phyloP scores from a whole-genome alignment of 345 rosid species.

The Dovyalis caffra region DNA sequence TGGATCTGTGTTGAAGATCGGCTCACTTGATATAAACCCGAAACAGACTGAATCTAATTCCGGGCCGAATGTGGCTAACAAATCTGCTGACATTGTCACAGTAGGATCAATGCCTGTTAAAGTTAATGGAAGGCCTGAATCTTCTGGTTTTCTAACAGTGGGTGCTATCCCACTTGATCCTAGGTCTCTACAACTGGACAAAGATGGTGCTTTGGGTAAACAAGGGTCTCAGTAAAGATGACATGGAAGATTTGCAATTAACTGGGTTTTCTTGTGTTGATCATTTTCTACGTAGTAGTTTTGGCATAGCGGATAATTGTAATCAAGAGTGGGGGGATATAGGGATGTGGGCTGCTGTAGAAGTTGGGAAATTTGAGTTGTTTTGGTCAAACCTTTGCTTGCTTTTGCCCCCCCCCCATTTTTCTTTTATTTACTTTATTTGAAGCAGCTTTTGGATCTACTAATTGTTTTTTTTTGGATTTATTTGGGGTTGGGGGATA shows the following conservation, averaged over 20 bases:
- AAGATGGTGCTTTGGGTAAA: constrained; percentile 24
- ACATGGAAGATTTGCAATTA: constrained; percentile 10
- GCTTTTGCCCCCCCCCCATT: background rate
- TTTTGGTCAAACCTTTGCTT: background rate
- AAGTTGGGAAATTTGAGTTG: background rate
- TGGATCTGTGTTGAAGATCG: constrained; percentile 27
- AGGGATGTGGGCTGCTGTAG: background rate
- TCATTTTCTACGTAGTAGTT: background rate
- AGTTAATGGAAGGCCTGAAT: constrained; percentile 50
- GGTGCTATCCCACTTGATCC: constrained; percentile 70
- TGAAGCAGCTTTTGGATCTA: background rate
- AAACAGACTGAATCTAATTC: constrained; percentile 25
- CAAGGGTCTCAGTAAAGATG: constrained; percentile 11
- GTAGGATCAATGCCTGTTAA: constrained; percentile 74
- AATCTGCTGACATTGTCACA: constrained; percentile 38
- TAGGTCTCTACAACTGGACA: constrained; percentile 38
- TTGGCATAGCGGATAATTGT: constrained; percentile 9
- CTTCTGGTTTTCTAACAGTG: constrained; percentile 44
- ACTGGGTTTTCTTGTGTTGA: background rate
- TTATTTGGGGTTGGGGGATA: background rate
- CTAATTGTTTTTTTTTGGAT: background rate
- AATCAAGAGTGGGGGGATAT: background rate
- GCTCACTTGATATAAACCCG: constrained; percentile 38
- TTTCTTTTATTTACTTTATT: background rate
- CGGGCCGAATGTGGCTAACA: constrained; percentile 4